These are phyloP conservation scores for Pisolithus microcarpus DNA, from an alignment of 768 basidiomycete species.

Conservation along the genomic window DNA sequence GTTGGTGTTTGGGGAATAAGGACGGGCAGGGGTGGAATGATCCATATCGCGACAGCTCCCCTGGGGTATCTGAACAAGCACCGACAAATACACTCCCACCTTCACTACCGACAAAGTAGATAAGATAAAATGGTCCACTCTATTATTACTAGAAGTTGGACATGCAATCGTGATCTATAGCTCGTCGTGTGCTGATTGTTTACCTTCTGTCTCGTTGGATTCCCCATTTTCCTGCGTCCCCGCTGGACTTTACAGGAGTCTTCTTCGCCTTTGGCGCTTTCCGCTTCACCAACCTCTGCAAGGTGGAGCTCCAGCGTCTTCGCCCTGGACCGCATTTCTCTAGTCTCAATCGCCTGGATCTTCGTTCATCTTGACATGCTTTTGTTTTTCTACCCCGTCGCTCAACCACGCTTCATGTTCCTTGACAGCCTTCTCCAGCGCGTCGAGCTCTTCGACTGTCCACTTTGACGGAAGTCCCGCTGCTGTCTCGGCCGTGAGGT, in stretches of 20 bases:
- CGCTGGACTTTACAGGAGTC: slow-evolving; percentile 24
- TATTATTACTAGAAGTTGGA: neutral
- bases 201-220: slow-evolving; percentile 12
- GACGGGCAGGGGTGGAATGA: neutral
- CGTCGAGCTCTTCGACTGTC: slow-evolving; percentile 80
- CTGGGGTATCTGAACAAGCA: slow-evolving; percentile 10
- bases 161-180: slow-evolving; percentile 14
- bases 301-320: slow-evolving; percentile 70
- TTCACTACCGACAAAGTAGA: too few relatives aligned
- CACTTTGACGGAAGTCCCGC: slow-evolving; percentile 67
- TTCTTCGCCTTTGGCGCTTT: slow-evolving; percentile 62
- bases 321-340: slow-evolving; percentile 79
- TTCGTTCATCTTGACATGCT: slow-evolving; percentile 60
- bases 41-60: too few relatives aligned
- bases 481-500: slow-evolving; percentile 59
- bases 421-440: slow-evolving; percentile 65
- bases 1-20: neutral
- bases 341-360: slow-evolving; percentile 82
- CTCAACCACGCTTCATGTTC: slow-evolving; percentile 83
- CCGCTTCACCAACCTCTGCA: slow-evolving; percentile 62
- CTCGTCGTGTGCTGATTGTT: slow-evolving; percentile 23
- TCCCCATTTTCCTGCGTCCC: slow-evolving; percentile 10
- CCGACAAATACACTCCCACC: slow-evolving; percentile 9
- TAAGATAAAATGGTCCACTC: too few relatives aligned
- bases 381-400: slow-evolving; percentile 78